Evolutionary conservation across 2,329 filamentous ascomycete species (phyloP).

Genomic region (Epicoccum nigrum): DNA sequence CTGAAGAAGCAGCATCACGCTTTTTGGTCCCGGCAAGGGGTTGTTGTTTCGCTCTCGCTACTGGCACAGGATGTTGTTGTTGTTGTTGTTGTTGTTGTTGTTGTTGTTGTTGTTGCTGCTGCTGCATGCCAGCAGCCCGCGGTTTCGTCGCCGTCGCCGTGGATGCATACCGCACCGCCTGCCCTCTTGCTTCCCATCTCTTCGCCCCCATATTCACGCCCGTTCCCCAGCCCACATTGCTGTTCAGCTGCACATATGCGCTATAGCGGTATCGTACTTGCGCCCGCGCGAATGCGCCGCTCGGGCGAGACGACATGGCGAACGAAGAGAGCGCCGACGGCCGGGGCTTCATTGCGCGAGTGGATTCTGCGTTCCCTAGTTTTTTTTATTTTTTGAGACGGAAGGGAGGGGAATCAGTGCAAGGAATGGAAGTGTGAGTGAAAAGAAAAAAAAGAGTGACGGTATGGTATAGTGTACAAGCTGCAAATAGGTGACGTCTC

Average conservation of each 20-base stretch:
- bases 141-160: not conserved
- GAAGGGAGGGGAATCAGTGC: too few species aligned
- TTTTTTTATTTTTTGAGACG: too few species aligned
- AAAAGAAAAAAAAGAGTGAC: too few species aligned
- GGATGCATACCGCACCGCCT: conserved; percentile 2
- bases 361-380: too few species aligned
- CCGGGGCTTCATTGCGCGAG: conserved; percentile 38
- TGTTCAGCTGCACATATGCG: too few species aligned
- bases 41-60: too few species aligned
- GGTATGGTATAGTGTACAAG: too few species aligned
- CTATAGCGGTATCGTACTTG: not conserved
- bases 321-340: conserved; percentile 13
- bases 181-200: not conserved
- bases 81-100: too few species aligned
- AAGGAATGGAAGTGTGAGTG: not conserved
- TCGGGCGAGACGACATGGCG: not conserved
- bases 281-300: not conserved
- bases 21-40: too few species aligned
- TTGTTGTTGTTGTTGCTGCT: too few species aligned
- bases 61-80: too few species aligned
- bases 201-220: not conserved
- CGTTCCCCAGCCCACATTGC: not conserved
- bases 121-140: not conserved
- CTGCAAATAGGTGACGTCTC: too few species aligned
- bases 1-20: not conserved